phyloP scores from a whole-genome alignment of 164 flowering plant species.

The Berberis thunbergii region DNA sequence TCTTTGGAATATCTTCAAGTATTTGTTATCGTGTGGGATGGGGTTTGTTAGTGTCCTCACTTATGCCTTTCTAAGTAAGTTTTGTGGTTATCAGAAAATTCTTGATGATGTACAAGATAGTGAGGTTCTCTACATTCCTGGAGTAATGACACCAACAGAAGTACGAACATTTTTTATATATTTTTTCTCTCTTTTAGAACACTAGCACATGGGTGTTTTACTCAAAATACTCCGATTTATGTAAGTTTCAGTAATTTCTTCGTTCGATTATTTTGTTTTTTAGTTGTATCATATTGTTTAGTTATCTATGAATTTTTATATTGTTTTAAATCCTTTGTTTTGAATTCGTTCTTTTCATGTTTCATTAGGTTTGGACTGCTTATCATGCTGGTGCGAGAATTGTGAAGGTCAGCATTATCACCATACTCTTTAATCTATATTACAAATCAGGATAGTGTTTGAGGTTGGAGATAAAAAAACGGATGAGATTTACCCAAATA shows the following conservation, averaged over 20 bases:
- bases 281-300: too few relatives aligned
- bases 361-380: conserved; percentile 17
- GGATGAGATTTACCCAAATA: too few relatives aligned
- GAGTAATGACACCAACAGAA: conserved; percentile 86
- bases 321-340: not conserved
- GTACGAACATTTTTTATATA: conserved; percentile 26
- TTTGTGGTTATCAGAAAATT: conserved; percentile 35
- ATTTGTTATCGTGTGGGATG: not conserved
- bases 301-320: not conserved
- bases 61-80: not conserved
- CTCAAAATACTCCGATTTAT: too few relatives aligned
- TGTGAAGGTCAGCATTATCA: conserved; percentile 19
- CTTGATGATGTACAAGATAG: conserved; percentile 26
- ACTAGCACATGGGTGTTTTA: not conserved
- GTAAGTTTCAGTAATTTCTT: too few relatives aligned
- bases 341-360: not conserved
- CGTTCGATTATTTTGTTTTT: too few relatives aligned
- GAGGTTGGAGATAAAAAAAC: too few relatives aligned
- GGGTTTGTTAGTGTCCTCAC: too few relatives aligned
- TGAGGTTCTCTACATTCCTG: conserved; percentile 68
- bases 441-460: too few relatives aligned
- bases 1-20: too few relatives aligned
- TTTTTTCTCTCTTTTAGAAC: not conserved
- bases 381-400: conserved; percentile 19
- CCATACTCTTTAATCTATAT: not conserved